Evolutionary conservation across 148 eudicot species (phyloP), one percentile per base, ranked within the genome.

Genomic region (Nepenthes gracilis): DNA sequence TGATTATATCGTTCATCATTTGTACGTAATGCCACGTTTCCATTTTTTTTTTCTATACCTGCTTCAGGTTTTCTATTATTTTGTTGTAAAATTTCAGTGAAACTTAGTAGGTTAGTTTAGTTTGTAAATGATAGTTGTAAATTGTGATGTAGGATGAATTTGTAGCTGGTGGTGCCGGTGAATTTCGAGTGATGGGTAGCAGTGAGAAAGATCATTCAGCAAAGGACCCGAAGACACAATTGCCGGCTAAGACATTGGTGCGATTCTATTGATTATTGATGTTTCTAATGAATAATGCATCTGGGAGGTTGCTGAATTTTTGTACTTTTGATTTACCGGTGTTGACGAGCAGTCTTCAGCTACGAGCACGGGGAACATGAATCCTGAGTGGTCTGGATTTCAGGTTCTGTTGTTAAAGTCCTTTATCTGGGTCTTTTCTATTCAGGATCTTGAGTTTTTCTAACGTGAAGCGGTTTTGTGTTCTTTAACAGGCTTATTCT

Each of bases 331-430:
- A 45, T 38, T 67, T 40, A 59, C 38, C 36, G 57, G 36, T 67
- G 57, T 67, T 67, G 65, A 94, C 97, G 99, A 94, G 77, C 97
- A 74, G 40, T 48, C 85, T 65, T 79, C 86, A 33, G 72, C 80
- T 47, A 72, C 79, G 36, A 72, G 82, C 59, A 67, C 86, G 12
- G 85, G 83, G 5, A 47, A 87, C 47, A 87, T 85, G 47, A 78
- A 79, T 75, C 84, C 89, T 36, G 99, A 94, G 60, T 94, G 99
- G 99, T 60, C 95, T 64, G 97, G 97, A 33, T 94, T 79, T 74
- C 97, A 94, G 99, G 99, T 94, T 78, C 40, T 62, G 75, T 66
- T 13, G 34, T 54, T 33, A 9, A 12, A 55, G 2, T 54, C 12
- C n/a, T 12, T 40, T 60, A 33, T 35, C 57, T 50, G 54, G 45